Conservation (phyloP, 371 early-diverging fungal species). For the Syncephalis plumigaleata region DNA sequence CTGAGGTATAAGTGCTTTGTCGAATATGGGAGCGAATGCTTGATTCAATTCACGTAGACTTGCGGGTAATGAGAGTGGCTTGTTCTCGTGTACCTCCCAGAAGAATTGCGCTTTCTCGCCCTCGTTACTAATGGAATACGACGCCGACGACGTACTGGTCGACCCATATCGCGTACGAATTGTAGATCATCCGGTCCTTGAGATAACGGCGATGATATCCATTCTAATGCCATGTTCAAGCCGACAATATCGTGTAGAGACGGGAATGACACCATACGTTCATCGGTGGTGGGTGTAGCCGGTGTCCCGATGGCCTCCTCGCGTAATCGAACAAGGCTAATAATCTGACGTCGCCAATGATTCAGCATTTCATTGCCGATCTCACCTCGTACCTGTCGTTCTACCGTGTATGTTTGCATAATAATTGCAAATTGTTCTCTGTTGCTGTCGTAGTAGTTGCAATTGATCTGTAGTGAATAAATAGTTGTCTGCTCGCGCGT, state of each 20-base stretch:
- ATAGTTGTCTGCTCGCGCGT: not conserved
- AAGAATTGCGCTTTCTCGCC: not conserved
- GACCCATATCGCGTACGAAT: not conserved
- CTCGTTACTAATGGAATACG: not conserved
- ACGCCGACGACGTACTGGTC: not conserved
- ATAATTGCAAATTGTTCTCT: slow-evolving; percentile 4
- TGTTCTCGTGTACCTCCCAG: not conserved
- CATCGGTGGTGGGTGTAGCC: not conserved
- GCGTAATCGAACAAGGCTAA: not conserved
- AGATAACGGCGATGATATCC: not conserved
- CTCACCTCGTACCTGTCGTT: not conserved
- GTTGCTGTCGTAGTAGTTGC: not conserved
- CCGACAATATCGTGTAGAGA: not conserved
- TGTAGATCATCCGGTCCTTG: not conserved
- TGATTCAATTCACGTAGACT: not conserved
- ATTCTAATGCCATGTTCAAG: not conserved
- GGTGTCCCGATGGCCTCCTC: not conserved
- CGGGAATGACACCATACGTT: not conserved
- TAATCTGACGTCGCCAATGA: not conserved
- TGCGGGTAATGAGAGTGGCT: not conserved
- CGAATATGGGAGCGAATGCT: not conserved
- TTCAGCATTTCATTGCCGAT: not conserved
- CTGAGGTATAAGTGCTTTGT: not conserved
- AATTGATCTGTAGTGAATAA: not conserved
- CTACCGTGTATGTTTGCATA: slow-evolving; percentile 5